Base-by-base conservation (phyloP, 2,329 filamentous ascomycete genomes). In the Fusarium musae region DNA sequence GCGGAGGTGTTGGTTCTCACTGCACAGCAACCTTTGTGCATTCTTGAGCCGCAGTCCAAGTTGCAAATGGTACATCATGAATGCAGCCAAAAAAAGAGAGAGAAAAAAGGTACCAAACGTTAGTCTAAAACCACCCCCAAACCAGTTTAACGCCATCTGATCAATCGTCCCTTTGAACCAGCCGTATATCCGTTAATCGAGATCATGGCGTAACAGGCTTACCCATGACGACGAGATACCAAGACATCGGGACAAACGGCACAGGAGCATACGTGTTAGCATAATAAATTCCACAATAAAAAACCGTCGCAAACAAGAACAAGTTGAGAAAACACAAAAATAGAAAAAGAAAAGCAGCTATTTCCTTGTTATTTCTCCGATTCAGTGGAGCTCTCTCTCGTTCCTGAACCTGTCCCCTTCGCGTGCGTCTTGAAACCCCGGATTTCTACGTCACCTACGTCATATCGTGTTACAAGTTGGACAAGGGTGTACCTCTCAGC, bases 361-460 rank as follows among this genome's bases (percentile, higher is more conserved):
- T 69, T 69, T 69, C 62, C 71, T 68, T 74, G 70, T 59, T 67
- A 60, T 59, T 59, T 58, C 19, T 66, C 42, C 66, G 39, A 59
- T 56, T 44, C 53, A 47, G 67, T 64, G 66, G 71, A 61, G 50
- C 58, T 64, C 50, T 3, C 44, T n/a, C 43, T 47, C 53, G 54
- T 66, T 62, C 36, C 40, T 64, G 65, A 30, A 23, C 71, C 50
- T 74, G 58, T 73, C 66, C 70, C 50, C 70, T 21, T 73, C 70
- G 49, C 46, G 44, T 61, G 40, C 43, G 15, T 23, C 13, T 7
- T 72, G 69, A 57, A 49, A 47, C 70, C 70, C 70, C 70, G 34
- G 50, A 59, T 64, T 74, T 71, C 37, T 67, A 68, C 62, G 62
- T 64, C 58, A 73, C 62, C 39, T 56, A 71, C 70, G 70, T 74